Conservation (phyloP, 2,329 filamentous ascomycete genomes). For the Ophiostoma fasciatum region DNA sequence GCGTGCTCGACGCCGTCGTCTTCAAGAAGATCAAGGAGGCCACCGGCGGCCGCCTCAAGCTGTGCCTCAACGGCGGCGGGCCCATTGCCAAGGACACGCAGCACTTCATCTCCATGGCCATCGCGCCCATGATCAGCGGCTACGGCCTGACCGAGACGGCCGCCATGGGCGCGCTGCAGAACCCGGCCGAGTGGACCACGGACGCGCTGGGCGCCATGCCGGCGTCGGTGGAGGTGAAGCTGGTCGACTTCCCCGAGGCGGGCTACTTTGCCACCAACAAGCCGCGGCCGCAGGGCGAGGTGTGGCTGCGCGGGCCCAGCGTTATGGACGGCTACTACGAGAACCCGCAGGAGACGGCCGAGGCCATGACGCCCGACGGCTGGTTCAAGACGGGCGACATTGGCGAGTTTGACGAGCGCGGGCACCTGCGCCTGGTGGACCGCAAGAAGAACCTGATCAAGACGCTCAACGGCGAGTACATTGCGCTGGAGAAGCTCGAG, state of each 20-base stretch:
- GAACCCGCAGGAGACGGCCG: constrained; percentile 60
- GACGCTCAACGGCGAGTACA: constrained; percentile 70
- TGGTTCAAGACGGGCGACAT: constrained; percentile 88
- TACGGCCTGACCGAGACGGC: constrained; percentile 80
- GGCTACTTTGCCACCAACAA: constrained; percentile 65
- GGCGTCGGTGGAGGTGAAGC: constrained; percentile 62
- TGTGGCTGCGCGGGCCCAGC: constrained; percentile 68
- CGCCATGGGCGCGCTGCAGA: constrained; percentile 60
- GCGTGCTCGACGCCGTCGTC: constrained; percentile 60
- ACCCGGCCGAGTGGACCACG: constrained; percentile 65
- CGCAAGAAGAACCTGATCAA: constrained; percentile 85
- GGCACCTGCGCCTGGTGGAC: constrained; percentile 62
- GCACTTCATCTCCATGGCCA: constrained; percentile 74
- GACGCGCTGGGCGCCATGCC: constrained; percentile 60
- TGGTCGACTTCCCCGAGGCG: constrained; percentile 73
- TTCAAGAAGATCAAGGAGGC: constrained; percentile 90
- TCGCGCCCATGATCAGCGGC: constrained; percentile 78
- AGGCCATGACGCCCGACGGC: constrained; percentile 53
- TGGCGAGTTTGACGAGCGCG: constrained; percentile 58
- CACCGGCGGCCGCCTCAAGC: constrained; percentile 65
- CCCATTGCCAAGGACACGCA: constrained; percentile 76
- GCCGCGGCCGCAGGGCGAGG: constrained; percentile 66
- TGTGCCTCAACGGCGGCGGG: constrained; percentile 77
- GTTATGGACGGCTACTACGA: constrained; percentile 63
- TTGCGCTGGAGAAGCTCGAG: constrained; percentile 60